These are phyloP conservation scores for Yamadazyma songkhlaensis DNA, from an alignment of 1,139 yeast genomes.

Conservation along the genomic window DNA sequence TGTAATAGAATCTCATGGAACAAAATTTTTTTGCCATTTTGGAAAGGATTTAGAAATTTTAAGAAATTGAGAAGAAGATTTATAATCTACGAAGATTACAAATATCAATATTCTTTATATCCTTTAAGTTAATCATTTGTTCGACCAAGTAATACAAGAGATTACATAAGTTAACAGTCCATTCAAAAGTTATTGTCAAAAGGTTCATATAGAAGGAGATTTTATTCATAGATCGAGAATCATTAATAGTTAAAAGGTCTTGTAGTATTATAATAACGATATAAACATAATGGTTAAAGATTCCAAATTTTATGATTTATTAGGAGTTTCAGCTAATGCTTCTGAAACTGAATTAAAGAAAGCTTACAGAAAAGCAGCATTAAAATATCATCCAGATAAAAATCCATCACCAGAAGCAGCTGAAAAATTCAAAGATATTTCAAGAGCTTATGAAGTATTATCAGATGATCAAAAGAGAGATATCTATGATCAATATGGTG, in stretches of 20 bases:
- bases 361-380: slow-evolving; percentile 91
- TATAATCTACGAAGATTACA: slow-evolving; percentile 62
- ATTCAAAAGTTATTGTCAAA: too few species aligned
- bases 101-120: slow-evolving; percentile 54
- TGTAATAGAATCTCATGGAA: slow-evolving; percentile 7
- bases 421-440: slow-evolving; percentile 90
- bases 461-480: slow-evolving; percentile 88
- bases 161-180: too few species aligned
- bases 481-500: slow-evolving; percentile 85
- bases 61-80: slow-evolving; percentile 1
- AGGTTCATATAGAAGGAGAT: neutral
- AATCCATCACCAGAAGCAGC: slow-evolving; percentile 78
- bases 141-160: too few species aligned
- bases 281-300: slow-evolving; percentile 74
- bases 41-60: neutral
- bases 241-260: neutral
- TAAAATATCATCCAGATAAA: slow-evolving; percentile 95
- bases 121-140: too few species aligned
- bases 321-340: slow-evolving; percentile 81
- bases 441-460: slow-evolving; percentile 86
- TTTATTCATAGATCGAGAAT: neutral
- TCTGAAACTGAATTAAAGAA: slow-evolving; percentile 84
- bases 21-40: slow-evolving; percentile 2
- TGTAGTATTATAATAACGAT: too few species aligned
- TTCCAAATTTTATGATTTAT: slow-evolving; percentile 78